Conservation (phyloP, 2,329 filamentous ascomycete genomes). For the Orbilia ellipsospora region DNA sequence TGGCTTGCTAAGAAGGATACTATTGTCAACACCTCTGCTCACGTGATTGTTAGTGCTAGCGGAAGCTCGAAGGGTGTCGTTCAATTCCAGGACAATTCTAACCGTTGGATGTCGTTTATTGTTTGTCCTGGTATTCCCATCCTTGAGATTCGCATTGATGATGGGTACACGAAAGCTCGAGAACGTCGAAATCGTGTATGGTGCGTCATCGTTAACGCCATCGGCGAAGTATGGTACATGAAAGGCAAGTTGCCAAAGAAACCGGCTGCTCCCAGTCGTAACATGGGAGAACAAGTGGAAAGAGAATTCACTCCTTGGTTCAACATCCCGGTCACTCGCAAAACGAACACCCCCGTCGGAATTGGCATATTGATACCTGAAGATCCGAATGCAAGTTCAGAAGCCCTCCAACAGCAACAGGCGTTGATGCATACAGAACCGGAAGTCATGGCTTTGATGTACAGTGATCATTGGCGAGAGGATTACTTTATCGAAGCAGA, state of each 20-base stretch:
- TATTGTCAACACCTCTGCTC: slow-evolving; percentile 42
- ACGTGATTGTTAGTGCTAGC: slow-evolving; percentile 42
- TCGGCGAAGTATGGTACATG: slow-evolving; percentile 91
- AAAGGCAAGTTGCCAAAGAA: slow-evolving; percentile 47
- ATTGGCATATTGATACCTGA: slow-evolving; percentile 20
- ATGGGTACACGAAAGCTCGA: slow-evolving; percentile 78
- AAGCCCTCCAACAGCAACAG: slow-evolving; percentile 26
- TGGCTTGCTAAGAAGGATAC: slow-evolving; percentile 80
- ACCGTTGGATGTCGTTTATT: slow-evolving; percentile 51
- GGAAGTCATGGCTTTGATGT: slow-evolving; percentile 35
- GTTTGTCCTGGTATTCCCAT: slow-evolving; percentile 87
- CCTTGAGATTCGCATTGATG: slow-evolving; percentile 82
- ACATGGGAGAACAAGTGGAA: slow-evolving; percentile 33
- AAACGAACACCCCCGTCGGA: slow-evolving; percentile 34
- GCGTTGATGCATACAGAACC: slow-evolving; percentile 34
- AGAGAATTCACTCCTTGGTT: slow-evolving; percentile 43
- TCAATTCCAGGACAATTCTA: slow-evolving; percentile 45
- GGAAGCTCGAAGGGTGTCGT: slow-evolving; percentile 51
- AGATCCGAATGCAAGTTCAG: background rate
- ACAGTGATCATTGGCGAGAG: slow-evolving; percentile 30
- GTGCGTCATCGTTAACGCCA: slow-evolving; percentile 92
- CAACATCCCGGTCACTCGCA: slow-evolving; percentile 32
- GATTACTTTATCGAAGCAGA: slow-evolving; percentile 53
- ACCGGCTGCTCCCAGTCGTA: slow-evolving; percentile 8
- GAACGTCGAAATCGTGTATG: slow-evolving; percentile 78